A percentile compares a stretch with the other conserved stretches of the same genome.
phyloP scores from a whole-genome alignment of 148 eudicot species.

The Rhododendron simsii region DNA sequence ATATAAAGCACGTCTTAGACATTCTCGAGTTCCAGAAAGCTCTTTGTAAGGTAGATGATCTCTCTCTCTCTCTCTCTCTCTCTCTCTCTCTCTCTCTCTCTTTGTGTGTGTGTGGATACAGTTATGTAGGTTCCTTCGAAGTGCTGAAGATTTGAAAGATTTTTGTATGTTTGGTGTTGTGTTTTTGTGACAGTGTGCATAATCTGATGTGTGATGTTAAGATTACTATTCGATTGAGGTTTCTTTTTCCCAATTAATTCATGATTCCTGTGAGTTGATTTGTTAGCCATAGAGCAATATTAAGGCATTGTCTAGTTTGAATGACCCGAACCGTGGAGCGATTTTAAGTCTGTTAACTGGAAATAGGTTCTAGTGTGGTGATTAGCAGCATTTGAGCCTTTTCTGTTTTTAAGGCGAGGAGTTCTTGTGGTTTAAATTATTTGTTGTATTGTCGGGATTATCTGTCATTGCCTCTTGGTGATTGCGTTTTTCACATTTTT shows the following conservation, averaged over 20 bases:
- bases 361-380: neutral
- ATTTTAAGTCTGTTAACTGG: neutral
- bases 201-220: neutral
- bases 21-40: neutral
- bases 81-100: neutral
- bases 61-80: neutral
- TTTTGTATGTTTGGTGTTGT: neutral
- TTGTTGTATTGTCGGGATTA: neutral
- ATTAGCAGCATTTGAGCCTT: neutral
- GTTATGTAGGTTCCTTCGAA: too few relatives aligned
- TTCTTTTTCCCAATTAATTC: neutral
- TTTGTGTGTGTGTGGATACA: neutral
- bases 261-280: neutral
- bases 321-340: neutral
- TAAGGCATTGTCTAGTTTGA: neutral
- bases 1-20: neutral
- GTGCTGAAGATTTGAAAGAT: neutral
- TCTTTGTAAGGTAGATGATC: neutral
- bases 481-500: neutral
- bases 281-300: neutral
- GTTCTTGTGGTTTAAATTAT: neutral
- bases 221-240: neutral
- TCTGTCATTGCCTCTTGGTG: neutral
- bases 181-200: neutral
- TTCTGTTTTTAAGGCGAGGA: neutral